Percentiles rank a stretch among this genome's conserved stretches.
phyloP scores from a whole-genome alignment of 2,329 filamentous ascomycete genomes.

The Shiraia bambusicola region DNA sequence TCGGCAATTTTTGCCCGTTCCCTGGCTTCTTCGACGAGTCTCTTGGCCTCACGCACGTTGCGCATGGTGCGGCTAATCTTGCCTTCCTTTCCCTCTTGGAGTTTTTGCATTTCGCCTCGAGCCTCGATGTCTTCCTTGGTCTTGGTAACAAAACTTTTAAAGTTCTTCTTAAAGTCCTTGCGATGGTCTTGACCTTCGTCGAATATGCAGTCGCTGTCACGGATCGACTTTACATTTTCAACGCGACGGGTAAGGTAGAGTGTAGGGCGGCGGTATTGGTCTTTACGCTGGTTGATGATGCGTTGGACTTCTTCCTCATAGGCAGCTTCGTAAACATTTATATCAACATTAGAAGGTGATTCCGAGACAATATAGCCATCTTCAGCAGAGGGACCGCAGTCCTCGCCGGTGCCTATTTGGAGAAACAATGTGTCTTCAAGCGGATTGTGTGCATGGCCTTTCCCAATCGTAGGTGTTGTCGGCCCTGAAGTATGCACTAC shows the following conservation, averaged over 20 bases:
- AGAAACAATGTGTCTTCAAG: constrained; percentile 69
- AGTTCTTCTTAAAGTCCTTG: constrained; percentile 32
- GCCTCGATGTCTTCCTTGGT: constrained; percentile 38
- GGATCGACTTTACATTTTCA: constrained; percentile 46
- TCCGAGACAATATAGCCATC: constrained; percentile 67
- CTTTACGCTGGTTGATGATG: constrained; percentile 58
- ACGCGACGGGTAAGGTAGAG: constrained; percentile 59
- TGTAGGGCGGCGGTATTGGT: constrained; percentile 47
- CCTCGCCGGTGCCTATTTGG: constrained; percentile 69
- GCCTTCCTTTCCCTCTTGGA: constrained; percentile 37
- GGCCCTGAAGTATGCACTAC: constrained; percentile 20
- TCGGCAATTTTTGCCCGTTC: constrained; percentile 36
- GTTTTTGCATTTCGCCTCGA: constrained; percentile 35
- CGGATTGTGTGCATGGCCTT: constrained; percentile 65
- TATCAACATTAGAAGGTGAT: constrained; percentile 80
- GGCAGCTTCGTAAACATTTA: constrained; percentile 84
- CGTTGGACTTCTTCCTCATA: constrained; percentile 80
- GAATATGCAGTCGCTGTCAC: constrained; percentile 37
- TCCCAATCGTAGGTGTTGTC: constrained; percentile 35
- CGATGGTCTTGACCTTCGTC: constrained; percentile 31
- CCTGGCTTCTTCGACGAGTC: constrained; percentile 38
- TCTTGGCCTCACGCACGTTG: constrained; percentile 36
- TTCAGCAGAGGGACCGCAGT: constrained; percentile 41
- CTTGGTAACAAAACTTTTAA: constrained; percentile 41
- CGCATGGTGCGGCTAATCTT: constrained; percentile 35